phyloP scores from a whole-genome alignment of 75 land plant species.

The Cunninghamia lanceolata region DNA sequence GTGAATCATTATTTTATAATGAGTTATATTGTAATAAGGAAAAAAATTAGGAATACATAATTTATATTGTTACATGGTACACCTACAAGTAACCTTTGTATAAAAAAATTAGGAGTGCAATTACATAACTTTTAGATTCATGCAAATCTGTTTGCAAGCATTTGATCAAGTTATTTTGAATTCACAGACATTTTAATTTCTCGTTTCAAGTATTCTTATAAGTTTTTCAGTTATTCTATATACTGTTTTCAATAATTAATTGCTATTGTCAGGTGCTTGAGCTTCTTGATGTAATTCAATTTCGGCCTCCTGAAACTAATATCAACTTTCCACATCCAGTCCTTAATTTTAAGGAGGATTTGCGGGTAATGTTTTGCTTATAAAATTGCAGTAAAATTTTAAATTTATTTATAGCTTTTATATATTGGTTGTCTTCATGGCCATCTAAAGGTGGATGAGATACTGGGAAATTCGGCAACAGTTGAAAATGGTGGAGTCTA shows the following conservation, averaged over 20 bases:
- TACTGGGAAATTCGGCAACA: conserved; percentile 60
- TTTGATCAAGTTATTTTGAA: background rate
- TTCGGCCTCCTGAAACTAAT: conserved; percentile 61
- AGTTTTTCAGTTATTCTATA: background rate
- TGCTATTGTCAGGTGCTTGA: conserved; percentile 54
- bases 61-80: too few relatives aligned
- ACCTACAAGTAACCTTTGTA: too few relatives aligned
- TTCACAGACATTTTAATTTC: background rate
- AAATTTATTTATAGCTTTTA: background rate
- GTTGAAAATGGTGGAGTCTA: conserved; percentile 83
- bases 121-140: too few relatives aligned
- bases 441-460: conserved; percentile 61
- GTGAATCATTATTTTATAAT: too few relatives aligned
- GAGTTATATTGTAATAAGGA: too few relatives aligned
- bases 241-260: background rate
- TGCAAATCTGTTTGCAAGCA: background rate
- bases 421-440: background rate
- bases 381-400: background rate
- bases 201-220: background rate
- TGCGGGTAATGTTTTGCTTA: conserved; percentile 47
- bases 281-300: conserved; percentile 87
- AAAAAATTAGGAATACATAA: too few relatives aligned
- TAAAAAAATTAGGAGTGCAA: too few relatives aligned
- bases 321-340: conserved; percentile 52
- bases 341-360: conserved; percentile 46